Evolutionary conservation across 768 basidiomycete species (phyloP).

Genomic region (Arthromyces matolae): DNA sequence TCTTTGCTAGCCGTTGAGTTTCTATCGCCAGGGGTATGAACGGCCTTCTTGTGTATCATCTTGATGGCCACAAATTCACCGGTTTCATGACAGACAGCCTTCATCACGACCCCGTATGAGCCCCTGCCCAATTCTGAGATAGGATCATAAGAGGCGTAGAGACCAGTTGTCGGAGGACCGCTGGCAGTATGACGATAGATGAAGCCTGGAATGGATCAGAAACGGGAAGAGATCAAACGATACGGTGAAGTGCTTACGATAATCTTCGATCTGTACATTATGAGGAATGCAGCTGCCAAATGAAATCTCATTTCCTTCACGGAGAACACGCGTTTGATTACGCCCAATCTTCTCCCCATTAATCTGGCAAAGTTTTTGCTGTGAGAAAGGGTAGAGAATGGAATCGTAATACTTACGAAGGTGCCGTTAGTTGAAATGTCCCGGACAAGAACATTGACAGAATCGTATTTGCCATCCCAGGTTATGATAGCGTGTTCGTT

Average conservation of each 20-base stretch:
- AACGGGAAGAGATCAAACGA: neutral
- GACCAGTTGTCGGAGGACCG: constrained; percentile 44
- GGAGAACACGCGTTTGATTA: constrained; percentile 50
- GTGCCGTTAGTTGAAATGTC: constrained; percentile 75
- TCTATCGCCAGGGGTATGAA: constrained; percentile 26
- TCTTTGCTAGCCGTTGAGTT: constrained; percentile 20
- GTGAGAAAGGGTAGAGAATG: neutral
- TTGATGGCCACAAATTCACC: constrained; percentile 85
- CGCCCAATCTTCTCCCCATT: constrained; percentile 64
- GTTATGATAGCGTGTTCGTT: constrained; percentile 54
- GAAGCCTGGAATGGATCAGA: constrained; percentile 44
- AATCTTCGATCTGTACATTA: constrained; percentile 57
- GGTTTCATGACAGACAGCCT: constrained; percentile 67
- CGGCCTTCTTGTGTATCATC: constrained; percentile 61
- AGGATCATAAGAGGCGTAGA: constrained; percentile 67
- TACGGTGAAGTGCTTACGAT: constrained; percentile 62
- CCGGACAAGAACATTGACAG: constrained; percentile 43
- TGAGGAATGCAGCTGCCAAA: constrained; percentile 63
- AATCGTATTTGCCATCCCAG: constrained; percentile 53
- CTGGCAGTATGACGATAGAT: constrained; percentile 65
- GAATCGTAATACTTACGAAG: constrained; percentile 41
- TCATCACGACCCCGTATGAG: constrained; percentile 87
- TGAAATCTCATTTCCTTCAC: constrained; percentile 82
- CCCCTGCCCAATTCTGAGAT: constrained; percentile 79
- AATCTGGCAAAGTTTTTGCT: constrained; percentile 41